phyloP scores from a whole-genome alignment of 257 asterid species.

The Solanum neorickii region DNA sequence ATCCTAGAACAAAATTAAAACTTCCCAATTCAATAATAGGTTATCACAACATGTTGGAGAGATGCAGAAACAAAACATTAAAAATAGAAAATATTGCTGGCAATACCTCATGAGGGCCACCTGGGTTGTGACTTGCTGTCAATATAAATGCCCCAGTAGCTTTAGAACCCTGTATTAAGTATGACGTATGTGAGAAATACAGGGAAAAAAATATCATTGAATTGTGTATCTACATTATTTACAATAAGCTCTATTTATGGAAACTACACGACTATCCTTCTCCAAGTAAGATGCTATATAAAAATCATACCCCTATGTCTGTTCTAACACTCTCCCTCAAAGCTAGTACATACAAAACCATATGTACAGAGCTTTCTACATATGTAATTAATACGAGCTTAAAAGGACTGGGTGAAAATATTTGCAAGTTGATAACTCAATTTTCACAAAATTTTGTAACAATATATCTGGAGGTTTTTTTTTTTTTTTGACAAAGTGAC shows the following conservation, averaged over 20 bases:
- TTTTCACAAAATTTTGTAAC: neutral
- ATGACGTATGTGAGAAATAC: neutral
- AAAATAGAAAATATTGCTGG: neutral
- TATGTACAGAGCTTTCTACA: neutral
- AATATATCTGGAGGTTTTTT: neutral
- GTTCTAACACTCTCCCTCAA: neutral
- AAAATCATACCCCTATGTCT: neutral
- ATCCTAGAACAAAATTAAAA: neutral
- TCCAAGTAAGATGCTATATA: neutral
- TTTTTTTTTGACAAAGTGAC: neutral
- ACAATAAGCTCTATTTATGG: neutral
- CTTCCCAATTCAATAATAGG: neutral
- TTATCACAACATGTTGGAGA: neutral
- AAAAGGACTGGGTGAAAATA: neutral
- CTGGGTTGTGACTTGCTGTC: constrained; percentile 99
- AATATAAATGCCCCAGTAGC: constrained; percentile 89
- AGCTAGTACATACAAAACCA: neutral
- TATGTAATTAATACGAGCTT: neutral
- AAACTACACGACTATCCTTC: neutral
- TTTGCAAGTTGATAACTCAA: neutral
- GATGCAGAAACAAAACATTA: neutral
- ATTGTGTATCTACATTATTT: neutral
- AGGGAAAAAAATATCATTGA: neutral
- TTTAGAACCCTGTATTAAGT: constrained; percentile 66
- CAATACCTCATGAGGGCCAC: constrained; percentile 88